Percentiles rank a stretch among this genome's conserved stretches.
Conservation (phyloP, 192 early-diverging fungal species). For the Rhizophagus prolifer region DNA sequence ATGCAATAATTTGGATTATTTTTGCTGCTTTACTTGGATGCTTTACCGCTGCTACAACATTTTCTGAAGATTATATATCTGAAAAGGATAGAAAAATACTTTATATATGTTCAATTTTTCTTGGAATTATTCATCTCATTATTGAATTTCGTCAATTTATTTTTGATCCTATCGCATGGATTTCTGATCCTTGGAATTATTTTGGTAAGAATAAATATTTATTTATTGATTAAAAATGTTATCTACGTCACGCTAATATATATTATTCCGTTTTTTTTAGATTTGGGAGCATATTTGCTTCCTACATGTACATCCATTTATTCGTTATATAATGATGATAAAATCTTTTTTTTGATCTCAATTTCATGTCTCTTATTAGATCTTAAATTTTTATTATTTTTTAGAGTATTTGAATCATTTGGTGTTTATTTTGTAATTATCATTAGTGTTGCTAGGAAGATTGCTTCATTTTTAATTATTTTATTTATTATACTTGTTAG, state of each 20-base stretch:
- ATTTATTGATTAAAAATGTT: not conserved
- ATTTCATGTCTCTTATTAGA: no score
- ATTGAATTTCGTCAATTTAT: slow-evolving; percentile 16
- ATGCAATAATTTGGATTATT: no score
- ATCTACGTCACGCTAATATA: not conserved
- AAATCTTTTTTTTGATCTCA: not conserved
- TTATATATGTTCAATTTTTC: not conserved
- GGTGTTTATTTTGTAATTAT: slow-evolving; percentile 18
- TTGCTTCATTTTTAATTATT: not conserved
- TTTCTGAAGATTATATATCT: slow-evolving; percentile 10
- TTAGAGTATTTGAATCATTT: not conserved
- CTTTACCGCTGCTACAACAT: no score
- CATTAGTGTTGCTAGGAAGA: not conserved
- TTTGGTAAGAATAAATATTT: not conserved
- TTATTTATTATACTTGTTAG: not conserved
- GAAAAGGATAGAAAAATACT: not conserved
- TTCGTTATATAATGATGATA: not conserved
- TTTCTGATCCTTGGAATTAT: slow-evolving; percentile 5
- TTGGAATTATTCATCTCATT: not conserved
- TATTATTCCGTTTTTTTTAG: not conserved
- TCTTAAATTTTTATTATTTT: slow-evolving; percentile 9
- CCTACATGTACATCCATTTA: not conserved
- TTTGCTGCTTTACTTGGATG: no score
- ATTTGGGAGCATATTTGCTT: not conserved
- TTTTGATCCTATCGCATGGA: not conserved